Evolutionary conservation across 1,284 basidiomycete species (phyloP).

Genomic region (Somion occarium): DNA sequence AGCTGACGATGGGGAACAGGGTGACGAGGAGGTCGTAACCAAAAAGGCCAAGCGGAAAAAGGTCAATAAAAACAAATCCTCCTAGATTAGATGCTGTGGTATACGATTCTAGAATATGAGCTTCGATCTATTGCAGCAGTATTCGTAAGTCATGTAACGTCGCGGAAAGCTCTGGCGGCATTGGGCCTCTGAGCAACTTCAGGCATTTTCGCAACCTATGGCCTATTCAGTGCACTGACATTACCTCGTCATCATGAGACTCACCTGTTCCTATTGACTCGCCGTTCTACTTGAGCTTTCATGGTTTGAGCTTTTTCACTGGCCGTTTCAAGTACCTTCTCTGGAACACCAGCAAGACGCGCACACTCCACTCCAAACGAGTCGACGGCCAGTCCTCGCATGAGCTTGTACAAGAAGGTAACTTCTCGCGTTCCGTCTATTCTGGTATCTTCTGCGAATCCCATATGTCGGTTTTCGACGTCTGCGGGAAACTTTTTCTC

Average conservation of each 20-base stretch:
- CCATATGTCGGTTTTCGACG: conserved; percentile 84
- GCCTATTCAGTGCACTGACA: neutral
- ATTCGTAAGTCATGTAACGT: conserved; percentile 1
- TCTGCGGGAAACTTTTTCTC: conserved; percentile 48
- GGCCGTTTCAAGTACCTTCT: conserved; percentile 59
- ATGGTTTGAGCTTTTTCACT: conserved; percentile 52
- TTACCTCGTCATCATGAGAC: conserved; percentile 11
- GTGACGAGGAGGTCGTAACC: conserved; percentile 24
- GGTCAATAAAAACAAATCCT: conserved; percentile 35
- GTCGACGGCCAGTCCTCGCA: conserved; percentile 68
- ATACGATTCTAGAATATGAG: neutral
- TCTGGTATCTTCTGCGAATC: conserved; percentile 61
- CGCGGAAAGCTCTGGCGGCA: neutral
- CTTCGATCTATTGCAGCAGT: no score
- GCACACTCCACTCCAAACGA: conserved; percentile 91
- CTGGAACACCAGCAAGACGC: conserved; percentile 77
- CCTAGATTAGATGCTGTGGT: conserved; percentile 3
- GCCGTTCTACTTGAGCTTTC: conserved; percentile 45
- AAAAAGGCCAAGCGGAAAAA: conserved; percentile 53
- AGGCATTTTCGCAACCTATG: conserved; percentile 20
- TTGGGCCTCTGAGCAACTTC: conserved; percentile 10
- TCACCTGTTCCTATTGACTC: conserved; percentile 48
- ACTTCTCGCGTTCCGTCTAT: conserved; percentile 74
- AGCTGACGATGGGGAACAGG: conserved; percentile 21
- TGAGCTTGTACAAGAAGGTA: conserved; percentile 80